Evolutionary conservation across 1,139 yeast genomes (phyloP), one percentile per base, ranked within the genome.

Genomic region (Sugiyamaella novakii): DNA sequence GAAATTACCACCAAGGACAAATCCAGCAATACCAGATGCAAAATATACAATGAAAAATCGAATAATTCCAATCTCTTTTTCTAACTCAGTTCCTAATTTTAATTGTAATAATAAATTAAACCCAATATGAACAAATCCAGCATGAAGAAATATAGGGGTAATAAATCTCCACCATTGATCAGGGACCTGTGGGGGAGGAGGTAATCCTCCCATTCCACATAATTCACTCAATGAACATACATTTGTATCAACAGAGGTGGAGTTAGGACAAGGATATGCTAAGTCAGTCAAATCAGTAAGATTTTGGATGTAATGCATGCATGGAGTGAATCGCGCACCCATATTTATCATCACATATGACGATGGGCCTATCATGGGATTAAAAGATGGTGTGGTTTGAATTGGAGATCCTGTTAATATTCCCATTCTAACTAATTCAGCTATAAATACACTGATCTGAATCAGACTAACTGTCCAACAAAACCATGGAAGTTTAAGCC

Each of bases 321-420:
- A 84, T 0, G 89, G 88, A 0, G 79, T 76, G 63, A 82, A 84
- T 37, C 91, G 66, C 2, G 89, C 84, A 1, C 91, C 91, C 79
- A 82, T 78, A 58, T 81, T 78, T 51, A 84, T 81, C 61, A 81
- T 72, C 6, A 83, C 69, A 59, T 83, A 83, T 0, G 83, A 70
- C 1, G 88, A 82, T n/a, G 92, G 92, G 0, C 92, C 92, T 41
- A 84, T 67, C 91, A 84, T 84, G 7, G 91, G 91, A 62, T 84
- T 84, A 69, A 84, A 83, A 52, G 80, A 77, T 2, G 92, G 92
- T 57, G 81, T 66, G 0, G 87, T 81, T 63, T 81, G 87, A 54
- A 84, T 78, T 1, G 86, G 83, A 3, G 80, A 75, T 1, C 88
- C 88, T 0, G 91, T 84, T 41, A 80, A 68, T 5, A 66, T 59